Evolutionary conservation across 305 asterid genomes (phyloP).

Genomic region (Plantago lanceolata): DNA sequence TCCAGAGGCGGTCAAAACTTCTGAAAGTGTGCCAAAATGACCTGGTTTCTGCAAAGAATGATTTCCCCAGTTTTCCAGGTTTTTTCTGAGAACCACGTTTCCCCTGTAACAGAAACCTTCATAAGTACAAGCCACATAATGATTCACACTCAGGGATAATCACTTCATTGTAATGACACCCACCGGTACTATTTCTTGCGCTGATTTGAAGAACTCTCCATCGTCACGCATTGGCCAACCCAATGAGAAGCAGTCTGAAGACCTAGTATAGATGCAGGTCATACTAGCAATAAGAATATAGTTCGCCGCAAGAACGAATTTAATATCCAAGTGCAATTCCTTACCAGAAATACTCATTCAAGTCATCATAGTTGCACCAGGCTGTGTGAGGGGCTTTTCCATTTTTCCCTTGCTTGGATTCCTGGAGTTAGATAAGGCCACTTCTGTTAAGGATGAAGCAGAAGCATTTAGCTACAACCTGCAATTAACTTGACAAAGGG

Average conservation of each 20-base stretch:
- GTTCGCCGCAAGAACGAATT: constrained; percentile 14
- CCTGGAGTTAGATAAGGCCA: constrained; percentile 50
- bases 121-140: constrained; percentile 29
- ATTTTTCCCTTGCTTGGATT: constrained; percentile 67
- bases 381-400: constrained; percentile 88
- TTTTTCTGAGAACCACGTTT: constrained; percentile 40
- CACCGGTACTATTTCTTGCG: constrained; percentile 53
- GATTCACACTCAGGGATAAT: constrained; percentile 18
- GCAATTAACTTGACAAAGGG: constrained; percentile 21
- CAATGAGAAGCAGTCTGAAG: constrained; percentile 82
- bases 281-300: constrained; percentile 25
- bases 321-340: constrained; percentile 23
- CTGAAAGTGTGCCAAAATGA: constrained; percentile 95
- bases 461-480: constrained; percentile 18
- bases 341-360: constrained; percentile 95
- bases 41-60: constrained; percentile 91
- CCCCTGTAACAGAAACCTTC: constrained; percentile 51
- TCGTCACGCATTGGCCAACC: constrained; percentile 99
- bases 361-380: constrained; percentile 99
- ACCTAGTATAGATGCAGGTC: constrained; percentile 49
- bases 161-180: constrained; percentile 20
- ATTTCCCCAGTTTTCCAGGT: constrained; percentile 68
- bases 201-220: constrained; percentile 87
- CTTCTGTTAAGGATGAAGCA: constrained; percentile 24
- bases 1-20: constrained; percentile 97